Evolutionary conservation across 371 early-diverging fungal species (phyloP), one percentile per base, ranked within the genome.

Genomic region (Mortierella sp.): DNA sequence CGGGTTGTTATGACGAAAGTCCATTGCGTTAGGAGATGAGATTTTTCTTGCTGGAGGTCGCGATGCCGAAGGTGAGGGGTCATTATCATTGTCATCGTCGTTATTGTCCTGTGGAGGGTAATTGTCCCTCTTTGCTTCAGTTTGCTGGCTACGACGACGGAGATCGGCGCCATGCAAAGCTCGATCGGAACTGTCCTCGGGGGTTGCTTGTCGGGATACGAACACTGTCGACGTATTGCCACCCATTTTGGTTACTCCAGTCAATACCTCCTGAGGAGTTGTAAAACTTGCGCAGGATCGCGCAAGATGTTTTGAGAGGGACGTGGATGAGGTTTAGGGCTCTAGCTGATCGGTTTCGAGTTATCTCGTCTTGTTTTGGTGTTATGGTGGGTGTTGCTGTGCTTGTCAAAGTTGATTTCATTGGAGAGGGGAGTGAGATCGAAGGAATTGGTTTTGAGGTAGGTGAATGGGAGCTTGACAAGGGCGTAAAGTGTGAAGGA

Each of bases 161-260:
- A 59, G 61, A 31, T 59, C 19, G 14, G 31, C 61, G 6, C 31
- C 31, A 5, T 26, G 6, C 31, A 31, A 31, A 16, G 26, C 31
- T 59, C 61, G 16, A 31, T 31, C 5, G 8, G 61, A 59, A 59
- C 31, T 31, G 31, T 31, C 61, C 61, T 9, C 46, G 28, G 24
- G 57, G 43, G 10, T 54, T 9, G 24, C n/a, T 28, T 6, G 53
- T 11, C 3, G 72, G 73, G 69, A 76, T 74, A 3, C 69, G 53
- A 11, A 77, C 74, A 43, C 77, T 83, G 19, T 83, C 77, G 5
- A 77, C 80, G 53, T 73, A 81, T 44, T 84, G 78, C 84, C 81
- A 84, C 70, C 84, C 81, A 40, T 84, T 81, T 31, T 80, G 78
- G 37, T 75, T 80, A 51, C 73, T 84, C 78, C 84, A 84, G 16